Evolutionary conservation across 768 basidiomycete species (phyloP).

Genomic region (Wakefieldia striispora): DNA sequence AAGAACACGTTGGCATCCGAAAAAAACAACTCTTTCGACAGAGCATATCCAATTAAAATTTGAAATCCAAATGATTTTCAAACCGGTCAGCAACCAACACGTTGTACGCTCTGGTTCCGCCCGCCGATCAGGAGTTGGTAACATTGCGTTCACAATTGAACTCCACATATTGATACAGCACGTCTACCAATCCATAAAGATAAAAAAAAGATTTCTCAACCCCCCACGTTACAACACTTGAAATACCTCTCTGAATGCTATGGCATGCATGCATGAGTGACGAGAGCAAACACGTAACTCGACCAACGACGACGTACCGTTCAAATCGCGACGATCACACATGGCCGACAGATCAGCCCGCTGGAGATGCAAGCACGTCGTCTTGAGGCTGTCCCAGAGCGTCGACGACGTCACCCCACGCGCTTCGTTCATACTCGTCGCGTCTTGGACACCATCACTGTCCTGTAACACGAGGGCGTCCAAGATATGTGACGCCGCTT

Average conservation of each 20-base stretch:
- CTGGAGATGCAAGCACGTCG: constrained; percentile 77
- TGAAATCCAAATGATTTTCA: too few relatives aligned
- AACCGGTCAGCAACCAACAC: too few relatives aligned
- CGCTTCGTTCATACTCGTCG: constrained; percentile 41
- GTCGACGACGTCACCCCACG: constrained; percentile 74
- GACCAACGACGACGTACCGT: constrained; percentile 39
- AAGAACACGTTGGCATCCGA: too few relatives aligned
- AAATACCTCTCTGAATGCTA: constrained; percentile 18
- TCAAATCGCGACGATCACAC: constrained; percentile 72
- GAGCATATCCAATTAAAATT: too few relatives aligned
- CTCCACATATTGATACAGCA: too few relatives aligned
- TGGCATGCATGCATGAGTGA: not conserved
- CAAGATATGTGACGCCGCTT: constrained; percentile 83
- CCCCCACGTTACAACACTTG: not conserved
- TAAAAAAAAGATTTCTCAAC: not conserved
- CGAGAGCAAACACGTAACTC: not conserved
- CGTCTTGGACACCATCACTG: constrained; percentile 66
- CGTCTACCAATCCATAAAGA: too few relatives aligned
- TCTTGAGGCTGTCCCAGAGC: constrained; percentile 88
- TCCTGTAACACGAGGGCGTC: constrained; percentile 91
- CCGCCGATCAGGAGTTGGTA: too few relatives aligned
- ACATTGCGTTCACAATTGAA: too few relatives aligned
- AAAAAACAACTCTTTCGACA: too few relatives aligned
- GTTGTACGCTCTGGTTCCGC: too few relatives aligned
- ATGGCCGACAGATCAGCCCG: constrained; percentile 71